phyloP scores from a whole-genome alignment of 1,139 yeast genomes.

The Arxiozyma heterogenica region DNA sequence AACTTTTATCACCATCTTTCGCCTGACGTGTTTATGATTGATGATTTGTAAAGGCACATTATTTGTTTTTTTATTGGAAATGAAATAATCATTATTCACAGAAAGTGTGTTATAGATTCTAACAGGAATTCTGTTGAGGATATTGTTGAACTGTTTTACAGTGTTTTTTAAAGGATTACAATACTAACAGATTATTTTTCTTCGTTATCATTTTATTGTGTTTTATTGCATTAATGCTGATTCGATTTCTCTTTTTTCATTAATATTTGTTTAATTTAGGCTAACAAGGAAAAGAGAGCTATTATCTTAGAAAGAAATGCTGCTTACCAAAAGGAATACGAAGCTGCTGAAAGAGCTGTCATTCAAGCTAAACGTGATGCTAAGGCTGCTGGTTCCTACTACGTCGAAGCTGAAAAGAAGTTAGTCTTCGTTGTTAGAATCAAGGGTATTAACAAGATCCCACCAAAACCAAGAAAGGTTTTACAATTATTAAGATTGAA shows the following conservation, averaged over 20 bases:
- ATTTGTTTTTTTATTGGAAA: neutral
- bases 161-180: no score
- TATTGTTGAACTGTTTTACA: no score
- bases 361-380: slow-evolving; percentile 93
- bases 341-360: slow-evolving; percentile 87
- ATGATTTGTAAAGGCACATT: neutral
- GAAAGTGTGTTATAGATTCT: no score
- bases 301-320: slow-evolving; percentile 96
- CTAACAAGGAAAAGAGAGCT: slow-evolving; percentile 86
- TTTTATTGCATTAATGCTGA: neutral
- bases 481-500: slow-evolving; percentile 94
- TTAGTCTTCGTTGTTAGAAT: slow-evolving; percentile 96
- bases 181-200: neutral
- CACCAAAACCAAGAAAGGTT: slow-evolving; percentile 99
- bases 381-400: slow-evolving; percentile 91
- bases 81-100: no score
- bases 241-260: neutral
- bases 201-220: neutral
- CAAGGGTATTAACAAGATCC: slow-evolving; percentile 99
- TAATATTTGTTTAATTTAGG: slow-evolving; percentile 35
- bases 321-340: slow-evolving; percentile 95
- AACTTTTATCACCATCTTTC: slow-evolving; percentile 93
- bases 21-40: slow-evolving; percentile 50
- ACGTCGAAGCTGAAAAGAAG: slow-evolving; percentile 95
- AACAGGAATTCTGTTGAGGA: neutral